These are phyloP conservation scores for Eimeria zaria DNA, from an alignment of 169 alveolate genomes.

Conservation along the genomic window DNA sequence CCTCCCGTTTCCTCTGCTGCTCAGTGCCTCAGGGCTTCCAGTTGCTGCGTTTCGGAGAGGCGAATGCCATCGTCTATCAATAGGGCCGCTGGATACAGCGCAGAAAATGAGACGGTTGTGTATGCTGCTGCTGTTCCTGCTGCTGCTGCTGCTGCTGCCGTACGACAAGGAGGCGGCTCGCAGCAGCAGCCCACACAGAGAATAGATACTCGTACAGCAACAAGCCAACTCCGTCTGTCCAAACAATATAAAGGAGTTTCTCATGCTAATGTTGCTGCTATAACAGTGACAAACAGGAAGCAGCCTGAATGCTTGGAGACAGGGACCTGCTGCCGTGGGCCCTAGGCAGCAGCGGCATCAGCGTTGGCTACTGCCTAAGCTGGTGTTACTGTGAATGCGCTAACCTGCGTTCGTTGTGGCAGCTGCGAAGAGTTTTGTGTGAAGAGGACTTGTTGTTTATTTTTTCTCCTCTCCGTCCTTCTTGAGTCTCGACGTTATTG, in stretches of 20 bases:
- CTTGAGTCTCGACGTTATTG: background rate
- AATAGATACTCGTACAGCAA: background rate
- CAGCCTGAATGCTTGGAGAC: background rate
- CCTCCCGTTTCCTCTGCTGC: background rate
- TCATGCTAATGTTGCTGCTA: background rate
- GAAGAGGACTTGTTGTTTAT: background rate
- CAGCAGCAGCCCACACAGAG: background rate
- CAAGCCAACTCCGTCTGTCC: background rate
- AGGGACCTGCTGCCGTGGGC: conserved; percentile 12
- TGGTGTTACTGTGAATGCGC: background rate
- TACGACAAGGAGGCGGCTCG: background rate
- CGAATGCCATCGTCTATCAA: background rate
- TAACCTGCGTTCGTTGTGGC: background rate
- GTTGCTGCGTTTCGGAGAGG: background rate
- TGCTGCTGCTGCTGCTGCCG: conserved; percentile 6
- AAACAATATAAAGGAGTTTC: background rate
- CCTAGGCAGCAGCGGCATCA: conserved; percentile 30
- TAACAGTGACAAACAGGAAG: background rate
- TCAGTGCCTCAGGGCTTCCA: background rate
- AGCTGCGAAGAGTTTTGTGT: background rate
- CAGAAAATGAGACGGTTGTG: background rate
- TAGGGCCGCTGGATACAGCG: background rate
- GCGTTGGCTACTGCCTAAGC: background rate
- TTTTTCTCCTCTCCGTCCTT: background rate
- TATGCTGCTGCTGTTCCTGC: conserved; percentile 3